Percentiles rank a stretch among this genome's conserved stretches.
These are phyloP conservation scores for Nissolia schottii DNA, from an alignment of 306 rosid genomes.

Conservation along the genomic window DNA sequence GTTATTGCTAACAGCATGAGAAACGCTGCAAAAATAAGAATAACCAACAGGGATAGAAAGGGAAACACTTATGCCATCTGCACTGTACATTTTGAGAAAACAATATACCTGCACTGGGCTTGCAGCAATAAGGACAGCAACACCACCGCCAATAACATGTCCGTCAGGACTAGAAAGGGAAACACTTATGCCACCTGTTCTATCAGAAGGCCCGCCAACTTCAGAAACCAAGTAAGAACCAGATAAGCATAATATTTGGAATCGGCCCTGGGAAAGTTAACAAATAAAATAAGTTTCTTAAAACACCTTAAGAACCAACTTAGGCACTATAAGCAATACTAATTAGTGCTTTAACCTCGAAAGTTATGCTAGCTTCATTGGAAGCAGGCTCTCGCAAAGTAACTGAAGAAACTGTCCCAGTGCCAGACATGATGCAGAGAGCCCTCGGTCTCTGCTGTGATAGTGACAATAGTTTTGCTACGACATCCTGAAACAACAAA, in stretches of 20 bases:
- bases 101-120: slow-evolving; percentile 79
- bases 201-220: slow-evolving; percentile 74
- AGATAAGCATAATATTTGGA: slow-evolving; percentile 88
- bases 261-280: slow-evolving; percentile 60
- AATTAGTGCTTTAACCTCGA: slow-evolving; percentile 53
- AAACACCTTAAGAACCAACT: background rate
- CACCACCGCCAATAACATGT: slow-evolving; percentile 86
- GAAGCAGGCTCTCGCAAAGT: slow-evolving; percentile 89
- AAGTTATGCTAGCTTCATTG: slow-evolving; percentile 58
- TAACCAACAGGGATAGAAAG: slow-evolving; percentile 32
- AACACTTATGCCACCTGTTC: slow-evolving; percentile 85
- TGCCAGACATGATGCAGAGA: slow-evolving; percentile 83
- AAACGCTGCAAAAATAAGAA: background rate
- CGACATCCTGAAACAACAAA: slow-evolving; percentile 64
- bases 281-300: background rate
- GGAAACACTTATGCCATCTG: slow-evolving; percentile 77
- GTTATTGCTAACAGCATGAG: background rate
- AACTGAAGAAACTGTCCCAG: slow-evolving; percentile 72
- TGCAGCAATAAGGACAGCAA: slow-evolving; percentile 72
- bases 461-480: slow-evolving; percentile 65
- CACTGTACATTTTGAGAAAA: background rate
- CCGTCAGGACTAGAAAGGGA: slow-evolving; percentile 87
- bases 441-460: slow-evolving; percentile 98
- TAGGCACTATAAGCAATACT: background rate
- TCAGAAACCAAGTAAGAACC: slow-evolving; percentile 97